Base-by-base conservation (phyloP, 169 alveolate species). In the Plasmodium vinckei region DNA sequence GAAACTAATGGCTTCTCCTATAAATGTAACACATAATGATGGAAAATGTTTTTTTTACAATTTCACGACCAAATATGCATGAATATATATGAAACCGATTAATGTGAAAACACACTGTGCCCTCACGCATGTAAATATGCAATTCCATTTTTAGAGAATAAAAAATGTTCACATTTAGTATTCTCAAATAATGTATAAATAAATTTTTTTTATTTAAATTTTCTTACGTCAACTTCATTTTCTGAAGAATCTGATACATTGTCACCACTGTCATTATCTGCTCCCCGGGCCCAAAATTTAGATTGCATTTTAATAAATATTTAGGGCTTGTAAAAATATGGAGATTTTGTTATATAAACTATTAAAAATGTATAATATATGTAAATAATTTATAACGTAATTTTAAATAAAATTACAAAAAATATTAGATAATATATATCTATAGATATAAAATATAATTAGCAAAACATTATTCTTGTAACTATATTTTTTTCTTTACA, bases 231-330 rank as follows among this genome's bases (percentile, higher is more conserved):
- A 67, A 79, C 67, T 79, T 79, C 89, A 79, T 57, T 67, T 47
- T 79, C 89, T 10, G 89, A 79, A 10, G 89, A 79, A 65, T 79
- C 89, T 15, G 89, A 27, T 39, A 54, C 53, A 71, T 79, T 79
- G 9, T 79, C 89, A 15, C 89, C 89, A 79, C 89, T 79, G 17
- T 79, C 89, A 54, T 79, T 82, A 59, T 79, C 89, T n/a, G 60
- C 79, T 23, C 94, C 97, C 56, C 94, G 96, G 39, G 96, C 97
- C 97, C 97, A 95, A 90, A 95, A 95, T 91, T 94, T 95, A 10
- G 97, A 94, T 72, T 94, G 97, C 97, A 95, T 93, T 61, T 64
- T 17, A 13, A 64, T 13, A 64, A 64, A 15, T 5, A 44, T 10
- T 64, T 17, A 39, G 6, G n/a, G 49, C 15, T 19, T 25, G 42